A percentile compares a stretch with the other conserved stretches of the same genome.
Conservation (phyloP, 75 land plant species). For the Sequoiadendron giganteum region DNA sequence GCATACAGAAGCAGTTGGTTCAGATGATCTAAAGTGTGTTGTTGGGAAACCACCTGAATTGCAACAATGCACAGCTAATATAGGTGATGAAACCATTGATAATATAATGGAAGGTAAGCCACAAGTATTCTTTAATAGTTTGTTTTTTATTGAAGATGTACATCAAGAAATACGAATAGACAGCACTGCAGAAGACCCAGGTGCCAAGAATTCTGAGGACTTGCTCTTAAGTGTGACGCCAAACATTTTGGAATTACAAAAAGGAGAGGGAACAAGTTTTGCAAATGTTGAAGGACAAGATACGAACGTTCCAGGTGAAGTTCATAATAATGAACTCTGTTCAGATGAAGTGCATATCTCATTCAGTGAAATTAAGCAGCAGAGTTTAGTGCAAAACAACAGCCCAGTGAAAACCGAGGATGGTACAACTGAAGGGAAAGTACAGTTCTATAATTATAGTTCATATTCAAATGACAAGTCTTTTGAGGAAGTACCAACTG, state of each 20-base stretch:
- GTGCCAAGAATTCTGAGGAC: neutral
- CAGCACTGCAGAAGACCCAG: neutral
- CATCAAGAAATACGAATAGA: neutral
- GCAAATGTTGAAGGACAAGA: neutral
- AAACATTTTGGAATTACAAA: neutral
- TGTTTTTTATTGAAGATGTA: neutral
- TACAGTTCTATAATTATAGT: neutral
- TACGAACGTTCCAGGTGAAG: neutral
- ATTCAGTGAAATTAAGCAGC: neutral
- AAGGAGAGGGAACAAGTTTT: neutral
- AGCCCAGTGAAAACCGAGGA: neutral
- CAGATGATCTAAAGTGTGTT: neutral
- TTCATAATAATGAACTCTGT: neutral
- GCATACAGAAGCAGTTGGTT: neutral
- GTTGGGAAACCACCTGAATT: neutral
- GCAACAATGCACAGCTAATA: neutral
- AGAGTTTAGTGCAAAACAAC: neutral
- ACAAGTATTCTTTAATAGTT: neutral
- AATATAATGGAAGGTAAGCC: neutral
- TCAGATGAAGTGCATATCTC: neutral
- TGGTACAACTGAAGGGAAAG: neutral
- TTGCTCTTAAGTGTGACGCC: neutral
- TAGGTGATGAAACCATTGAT: neutral
- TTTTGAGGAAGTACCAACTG: neutral
- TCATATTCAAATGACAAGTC: neutral